phyloP scores from a whole-genome alignment of 2,329 filamentous ascomycete genomes.

The Xylaria sp. region DNA sequence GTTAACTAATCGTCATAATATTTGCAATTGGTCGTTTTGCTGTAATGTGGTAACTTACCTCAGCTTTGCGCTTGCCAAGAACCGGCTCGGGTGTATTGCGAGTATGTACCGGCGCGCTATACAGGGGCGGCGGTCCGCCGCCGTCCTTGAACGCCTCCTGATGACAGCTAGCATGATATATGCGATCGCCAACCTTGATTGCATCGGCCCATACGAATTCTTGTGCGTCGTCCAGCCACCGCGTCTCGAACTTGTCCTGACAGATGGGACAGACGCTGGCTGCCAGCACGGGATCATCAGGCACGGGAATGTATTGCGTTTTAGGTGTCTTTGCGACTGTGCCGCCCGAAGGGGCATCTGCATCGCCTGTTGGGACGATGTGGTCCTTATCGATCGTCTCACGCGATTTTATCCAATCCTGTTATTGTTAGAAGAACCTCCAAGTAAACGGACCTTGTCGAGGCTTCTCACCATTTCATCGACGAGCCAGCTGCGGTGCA shows the following conservation, averaged over 20 bases:
- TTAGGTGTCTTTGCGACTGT: constrained; percentile 55
- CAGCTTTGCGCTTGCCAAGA: constrained; percentile 77
- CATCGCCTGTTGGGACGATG: constrained; percentile 44
- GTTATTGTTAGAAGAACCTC: constrained; percentile 37
- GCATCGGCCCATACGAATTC: constrained; percentile 98
- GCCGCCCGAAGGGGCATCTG: constrained; percentile 47
- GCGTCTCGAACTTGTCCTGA: constrained; percentile 91
- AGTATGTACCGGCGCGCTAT: constrained; percentile 42
- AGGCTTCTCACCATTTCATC: constrained; percentile 73
- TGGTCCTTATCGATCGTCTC: constrained; percentile 76
- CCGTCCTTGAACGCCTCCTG: constrained; percentile 77
- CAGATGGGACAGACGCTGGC: constrained; percentile 90
- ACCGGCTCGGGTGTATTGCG: constrained; percentile 67
- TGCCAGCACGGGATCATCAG: constrained; percentile 74
- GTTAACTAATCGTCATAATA: constrained; percentile 30
- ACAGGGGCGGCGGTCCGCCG: constrained; percentile 37
- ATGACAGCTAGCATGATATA: constrained; percentile 91
- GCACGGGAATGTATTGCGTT: constrained; percentile 80
- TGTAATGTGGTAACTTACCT: constrained; percentile 52
- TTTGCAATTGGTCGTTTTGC: background rate
- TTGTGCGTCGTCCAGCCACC: constrained; percentile 90
- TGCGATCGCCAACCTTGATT: constrained; percentile 74
- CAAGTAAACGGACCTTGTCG: background rate
- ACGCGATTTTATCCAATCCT: constrained; percentile 90
- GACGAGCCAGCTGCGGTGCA: constrained; percentile 94